Evolutionary conservation across 2,329 filamentous ascomycete genomes (phyloP), one percentile per base, ranked within the genome.

Genomic region (Trichoderma atroviride): DNA sequence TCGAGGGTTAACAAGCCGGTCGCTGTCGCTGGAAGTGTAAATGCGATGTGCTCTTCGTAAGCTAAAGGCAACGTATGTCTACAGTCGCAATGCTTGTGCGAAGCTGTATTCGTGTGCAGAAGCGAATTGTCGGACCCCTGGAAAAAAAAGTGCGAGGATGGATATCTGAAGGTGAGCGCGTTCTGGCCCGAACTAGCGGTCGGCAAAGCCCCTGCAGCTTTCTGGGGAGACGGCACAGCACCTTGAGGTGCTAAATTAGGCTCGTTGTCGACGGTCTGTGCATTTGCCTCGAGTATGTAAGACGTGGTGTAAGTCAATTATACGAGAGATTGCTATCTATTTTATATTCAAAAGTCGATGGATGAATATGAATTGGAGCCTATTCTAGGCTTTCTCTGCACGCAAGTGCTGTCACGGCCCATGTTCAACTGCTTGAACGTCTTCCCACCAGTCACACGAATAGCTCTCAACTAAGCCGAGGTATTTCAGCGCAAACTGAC

Each of bases 121-220:
- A 55, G 29, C 56, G 19, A 65, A 35, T 47, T 24, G 35, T 37
- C 5, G 63, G 22, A n/a, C 37, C n/a, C 40, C 53, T 66, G 52
- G 33, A 16, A 29, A 11, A 29, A 31, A 43, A 33, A 31, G 29
- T 43, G 35, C 11, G 47, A 27, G 37, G 50, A 33, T 19, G 27
- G 40, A 24, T 35, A 63, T 35, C 58, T 66, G 63, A 37, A 58
- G 55, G 63, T 50, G 52, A 58, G 63, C 63, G 63, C 55, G 63
- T 56, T 64, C 40, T 66, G 63, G 63, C 63, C 57, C 37, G n/a
- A 55, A 66, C 63, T 58, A 66, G 63, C 63, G 63, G 63, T 66
- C 63, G 63, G 37, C 53, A 47, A 14, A 40, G 56, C 40, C 40
- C 40, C 53, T 66, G 52, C 29, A 52, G 29, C 63, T 66, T 57